Evolutionary conservation across 1,284 basidiomycete species (phyloP).

Genomic region (Pyrrhoderma noxium): DNA sequence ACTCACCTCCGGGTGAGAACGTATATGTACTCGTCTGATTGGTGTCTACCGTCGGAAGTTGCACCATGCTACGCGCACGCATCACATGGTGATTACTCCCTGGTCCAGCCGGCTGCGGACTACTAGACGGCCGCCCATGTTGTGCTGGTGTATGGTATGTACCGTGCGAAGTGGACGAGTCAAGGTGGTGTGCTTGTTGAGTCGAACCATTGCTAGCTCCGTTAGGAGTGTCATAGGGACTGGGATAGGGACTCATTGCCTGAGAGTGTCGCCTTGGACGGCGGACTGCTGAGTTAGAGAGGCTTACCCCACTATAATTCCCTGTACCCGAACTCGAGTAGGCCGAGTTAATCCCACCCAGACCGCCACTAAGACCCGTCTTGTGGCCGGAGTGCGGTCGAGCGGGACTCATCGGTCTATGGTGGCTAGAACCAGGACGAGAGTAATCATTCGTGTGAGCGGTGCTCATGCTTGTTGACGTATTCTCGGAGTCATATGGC

Average conservation of each 20-base stretch:
- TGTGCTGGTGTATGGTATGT: constrained; percentile 16
- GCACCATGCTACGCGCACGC: constrained; percentile 70
- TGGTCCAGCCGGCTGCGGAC: constrained; percentile 46
- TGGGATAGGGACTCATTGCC: constrained; percentile 76
- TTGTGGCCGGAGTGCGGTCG: constrained; percentile 52
- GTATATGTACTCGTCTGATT: constrained; percentile 36
- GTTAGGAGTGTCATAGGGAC: constrained; percentile 53
- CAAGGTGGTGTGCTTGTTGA: constrained; percentile 25
- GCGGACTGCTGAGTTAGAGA: constrained; percentile 32
- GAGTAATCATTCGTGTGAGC: constrained; percentile 40
- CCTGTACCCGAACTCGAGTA: constrained; percentile 4
- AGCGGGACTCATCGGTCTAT: constrained; percentile 50
- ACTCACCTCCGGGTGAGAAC: constrained; percentile 63
- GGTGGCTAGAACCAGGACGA: constrained; percentile 64
- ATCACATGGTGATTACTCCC: constrained; percentile 7
- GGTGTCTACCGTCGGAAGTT: constrained; percentile 57
- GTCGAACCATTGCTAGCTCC: constrained; percentile 33
- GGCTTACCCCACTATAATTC: not conserved
- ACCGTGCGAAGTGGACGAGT: constrained; percentile 15
- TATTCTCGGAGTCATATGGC: constrained; percentile 51
- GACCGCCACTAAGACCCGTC: constrained; percentile 35
- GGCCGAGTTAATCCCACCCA: constrained; percentile 25
- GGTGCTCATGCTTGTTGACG: constrained; percentile 29
- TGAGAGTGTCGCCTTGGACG: constrained; percentile 70
- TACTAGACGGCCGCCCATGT: constrained; percentile 51